Base-by-base conservation (phyloP, 2,329 filamentous ascomycete species). In the Cladophialophora carrionii region DNA sequence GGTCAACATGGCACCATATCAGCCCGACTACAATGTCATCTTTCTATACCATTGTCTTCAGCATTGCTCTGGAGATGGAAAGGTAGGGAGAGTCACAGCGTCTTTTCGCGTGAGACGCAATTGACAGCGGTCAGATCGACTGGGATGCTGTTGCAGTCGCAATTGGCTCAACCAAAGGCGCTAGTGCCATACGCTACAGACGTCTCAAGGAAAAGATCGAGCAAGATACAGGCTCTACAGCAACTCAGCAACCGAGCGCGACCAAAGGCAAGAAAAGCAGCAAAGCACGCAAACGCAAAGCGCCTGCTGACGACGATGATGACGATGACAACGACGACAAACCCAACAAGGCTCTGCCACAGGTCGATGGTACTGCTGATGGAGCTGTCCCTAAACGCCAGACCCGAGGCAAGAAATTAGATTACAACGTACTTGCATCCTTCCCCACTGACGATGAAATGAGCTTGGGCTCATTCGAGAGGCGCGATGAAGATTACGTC, bases 11-110 rank as follows among this genome's bases (percentile, higher is more conserved):
- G 74, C 77, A 57, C 75, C 77, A 63, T 74, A 75, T 24, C 75
- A 76, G 64, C 70, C 76, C 3, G 76, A 79, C 53, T 75, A 76
- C 58, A 78, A 75, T 63, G 70, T 79, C 31, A 73, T 74, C 70
- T 81, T 81, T 65, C 73, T 82, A 29, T 80, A 78, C 69, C 72
- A 76, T 32, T 81, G 78, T 67, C 71, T 80, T 26, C 72, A 77
- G 64, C 76, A 76, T 57, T 76, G 76, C 5, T 72, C 73, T 68
- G 24, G 26, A 31, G 76, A 74, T 69, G 78, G 78, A 73, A 68
- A 76, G 72, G 54, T 62, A 58, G 20, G 43, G 29, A 43, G 14
- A 57, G 22, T 56, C 31, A n/a, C 10, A 53, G 52, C 53, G 61
- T 10, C 37, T 8, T 43, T 31, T 34, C 49, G 8, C 26, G 52